phyloP scores from a whole-genome alignment of 2,329 filamentous ascomycete genomes.

The Exutisphaerella laricina region DNA sequence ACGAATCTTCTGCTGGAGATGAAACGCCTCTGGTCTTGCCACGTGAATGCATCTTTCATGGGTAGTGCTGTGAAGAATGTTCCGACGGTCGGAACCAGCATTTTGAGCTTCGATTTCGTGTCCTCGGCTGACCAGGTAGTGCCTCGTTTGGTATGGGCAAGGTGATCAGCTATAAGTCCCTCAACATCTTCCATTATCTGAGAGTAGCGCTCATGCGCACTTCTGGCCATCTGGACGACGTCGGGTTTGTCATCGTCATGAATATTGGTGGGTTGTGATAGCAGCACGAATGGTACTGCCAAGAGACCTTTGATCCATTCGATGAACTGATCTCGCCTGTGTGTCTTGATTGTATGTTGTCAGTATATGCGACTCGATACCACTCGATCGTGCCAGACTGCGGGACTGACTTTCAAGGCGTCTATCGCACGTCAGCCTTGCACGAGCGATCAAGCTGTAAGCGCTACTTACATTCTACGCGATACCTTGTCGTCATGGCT shows the following conservation, averaged over 20 bases:
- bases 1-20: constrained; percentile 92
- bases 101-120: constrained; percentile 73
- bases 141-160: constrained; percentile 62
- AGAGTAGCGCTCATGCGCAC: constrained; percentile 81
- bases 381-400: no score
- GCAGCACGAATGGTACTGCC: constrained; percentile 91
- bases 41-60: constrained; percentile 83
- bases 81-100: constrained; percentile 87
- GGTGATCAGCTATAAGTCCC: constrained; percentile 84
- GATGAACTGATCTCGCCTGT: constrained; percentile 77
- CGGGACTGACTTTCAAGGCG: constrained; percentile 56
- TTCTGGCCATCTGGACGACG: constrained; percentile 61
- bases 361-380: no score
- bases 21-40: constrained; percentile 76
- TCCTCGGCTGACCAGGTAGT: constrained; percentile 2
- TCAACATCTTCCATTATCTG: constrained; percentile 96
- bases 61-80: constrained; percentile 86
- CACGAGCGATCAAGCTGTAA: no score
- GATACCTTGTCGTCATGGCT: constrained; percentile 36
- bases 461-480: constrained; percentile 34
- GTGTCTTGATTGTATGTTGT: no score
- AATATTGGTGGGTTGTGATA: constrained; percentile 86
- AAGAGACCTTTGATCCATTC: constrained; percentile 83
- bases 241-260: constrained; percentile 64
- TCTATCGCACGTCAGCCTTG: constrained; percentile 41